A percentile compares a stretch with the other conserved stretches of the same genome.
These are phyloP conservation scores for Waltergamsia citrina DNA, from an alignment of 2,329 filamentous ascomycete species.

Conservation along the genomic window DNA sequence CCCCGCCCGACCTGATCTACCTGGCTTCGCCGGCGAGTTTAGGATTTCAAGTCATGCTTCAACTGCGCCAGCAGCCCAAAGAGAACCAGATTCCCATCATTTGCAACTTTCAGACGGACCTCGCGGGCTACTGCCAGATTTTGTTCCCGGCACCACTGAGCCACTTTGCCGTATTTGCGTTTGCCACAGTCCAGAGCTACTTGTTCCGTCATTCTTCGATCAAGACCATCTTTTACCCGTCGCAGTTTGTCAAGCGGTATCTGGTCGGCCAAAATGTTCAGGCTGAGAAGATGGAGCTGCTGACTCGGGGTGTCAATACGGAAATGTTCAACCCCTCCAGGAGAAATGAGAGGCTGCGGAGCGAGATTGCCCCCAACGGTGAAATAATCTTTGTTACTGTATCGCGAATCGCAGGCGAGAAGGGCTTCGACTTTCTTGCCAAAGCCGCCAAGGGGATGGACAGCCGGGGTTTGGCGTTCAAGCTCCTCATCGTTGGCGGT, in stretches of 20 bases:
- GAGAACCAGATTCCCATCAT: conserved; percentile 49
- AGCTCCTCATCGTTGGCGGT: conserved; percentile 57
- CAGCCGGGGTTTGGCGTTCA: conserved; percentile 46
- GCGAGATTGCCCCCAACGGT: conserved; percentile 46
- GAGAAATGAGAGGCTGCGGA: conserved; percentile 40
- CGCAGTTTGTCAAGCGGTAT: conserved; percentile 51
- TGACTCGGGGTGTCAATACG: conserved; percentile 58
- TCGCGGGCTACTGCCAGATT: conserved; percentile 60
- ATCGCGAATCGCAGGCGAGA: conserved; percentile 59
- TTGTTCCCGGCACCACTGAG: conserved; percentile 57
- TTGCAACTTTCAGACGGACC: conserved; percentile 64
- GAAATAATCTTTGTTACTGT: conserved; percentile 59
- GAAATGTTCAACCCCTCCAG: conserved; percentile 47
- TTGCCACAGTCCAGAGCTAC: conserved; percentile 55
- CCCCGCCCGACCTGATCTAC: conserved; percentile 56
- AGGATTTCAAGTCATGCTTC: conserved; percentile 63
- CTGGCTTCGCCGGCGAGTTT: conserved; percentile 60
- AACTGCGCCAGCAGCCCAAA: conserved; percentile 48
- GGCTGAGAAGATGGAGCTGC: conserved; percentile 44
- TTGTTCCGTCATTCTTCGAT: conserved; percentile 53
- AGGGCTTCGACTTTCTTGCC: conserved; percentile 60
- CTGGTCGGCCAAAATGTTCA: conserved; percentile 48
- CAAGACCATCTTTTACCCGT: conserved; percentile 61
- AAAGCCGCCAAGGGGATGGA: conserved; percentile 44
- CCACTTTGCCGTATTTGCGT: conserved; percentile 49